Evolutionary conservation across 2,329 filamentous ascomycete species (phyloP), one percentile per base, ranked within the genome.

Genomic region (Monosporascus sp.): DNA sequence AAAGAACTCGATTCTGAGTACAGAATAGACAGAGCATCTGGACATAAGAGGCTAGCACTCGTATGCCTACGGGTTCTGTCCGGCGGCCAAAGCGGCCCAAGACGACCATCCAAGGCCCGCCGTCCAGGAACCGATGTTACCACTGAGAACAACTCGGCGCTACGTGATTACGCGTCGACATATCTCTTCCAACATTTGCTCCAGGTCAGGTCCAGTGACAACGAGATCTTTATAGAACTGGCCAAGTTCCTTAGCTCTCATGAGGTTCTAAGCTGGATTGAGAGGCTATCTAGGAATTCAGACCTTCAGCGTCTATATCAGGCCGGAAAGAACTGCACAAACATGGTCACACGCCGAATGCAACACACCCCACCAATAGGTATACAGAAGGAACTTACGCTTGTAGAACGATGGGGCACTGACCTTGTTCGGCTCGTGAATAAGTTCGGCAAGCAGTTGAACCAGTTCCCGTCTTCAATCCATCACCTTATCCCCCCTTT

Each of bases 401-500:
- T 59, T 7, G n/a, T 65, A 6, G 55, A 57, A 2, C 54, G 41
- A 52, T 66, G 64, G 64, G 60, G 58, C 0, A 44, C 55, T 5
- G 64, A 63, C 46, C 39, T 66, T 14, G 52, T 58, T 2, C 52
- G 56, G 22, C 50, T 66, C 8, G 59, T 62, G 3, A 58, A 56
- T 3, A 59, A 60, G 18, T 65, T 66, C 18, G 53, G 55, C 7
- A 47, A 48, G 3, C 47, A 48, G 41, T 50, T 62, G 3, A 51
- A 27, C 6, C 43, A 45, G 2, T 53, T 25, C 9, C 64, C 63
- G 0, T 46, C 51, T 3, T 53, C 56, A 2, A 65, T 65, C n/a
- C 57, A 62, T 24, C 53, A 59, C 14, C 55, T 57, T 1, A 65
- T 66, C 6, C 59, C 61, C 5, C 58, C 62, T 0, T 64, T 66